Percentiles rank a stretch among this genome's conserved stretches.
Conservation (phyloP, 257 asterid genomes). For the Solanum virginianum region DNA sequence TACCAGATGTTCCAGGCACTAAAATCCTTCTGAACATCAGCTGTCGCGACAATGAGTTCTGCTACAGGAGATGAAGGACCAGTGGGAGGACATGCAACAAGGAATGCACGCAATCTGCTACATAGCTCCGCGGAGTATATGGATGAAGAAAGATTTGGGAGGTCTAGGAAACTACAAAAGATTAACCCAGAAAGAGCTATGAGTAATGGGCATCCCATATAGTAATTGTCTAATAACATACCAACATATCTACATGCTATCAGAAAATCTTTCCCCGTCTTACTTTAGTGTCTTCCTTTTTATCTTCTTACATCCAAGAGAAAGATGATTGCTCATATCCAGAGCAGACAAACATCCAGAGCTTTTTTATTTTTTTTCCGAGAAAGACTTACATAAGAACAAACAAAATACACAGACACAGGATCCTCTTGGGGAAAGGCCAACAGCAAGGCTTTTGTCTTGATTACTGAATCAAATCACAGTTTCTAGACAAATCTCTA, state of each 20-base stretch:
- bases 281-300: background rate
- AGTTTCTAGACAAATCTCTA: background rate
- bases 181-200: slow-evolving; percentile 1
- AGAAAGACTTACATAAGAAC: background rate
- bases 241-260: background rate
- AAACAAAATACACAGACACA: background rate
- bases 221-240: background rate
- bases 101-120: slow-evolving; percentile 67
- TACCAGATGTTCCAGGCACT: slow-evolving; percentile 73
- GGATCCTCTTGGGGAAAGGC: background rate
- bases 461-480: background rate
- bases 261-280: background rate
- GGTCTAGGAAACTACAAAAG: slow-evolving; percentile 69
- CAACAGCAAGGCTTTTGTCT: background rate
- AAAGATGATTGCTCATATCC: background rate
- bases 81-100: slow-evolving; percentile 73
- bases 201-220: background rate
- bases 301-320: background rate
- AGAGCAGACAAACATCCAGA: background rate
- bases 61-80: slow-evolving; percentile 68
- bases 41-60: slow-evolving; percentile 67
- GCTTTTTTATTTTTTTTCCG: background rate
- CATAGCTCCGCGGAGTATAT: slow-evolving; percentile 78
- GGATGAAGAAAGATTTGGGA: slow-evolving; percentile 72
- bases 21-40: slow-evolving; percentile 89